Percentiles rank a stretch among this genome's conserved stretches.
These are phyloP conservation scores for Diaporthe aspalathi DNA, from an alignment of 2,329 filamentous ascomycete species.

Conservation along the genomic window DNA sequence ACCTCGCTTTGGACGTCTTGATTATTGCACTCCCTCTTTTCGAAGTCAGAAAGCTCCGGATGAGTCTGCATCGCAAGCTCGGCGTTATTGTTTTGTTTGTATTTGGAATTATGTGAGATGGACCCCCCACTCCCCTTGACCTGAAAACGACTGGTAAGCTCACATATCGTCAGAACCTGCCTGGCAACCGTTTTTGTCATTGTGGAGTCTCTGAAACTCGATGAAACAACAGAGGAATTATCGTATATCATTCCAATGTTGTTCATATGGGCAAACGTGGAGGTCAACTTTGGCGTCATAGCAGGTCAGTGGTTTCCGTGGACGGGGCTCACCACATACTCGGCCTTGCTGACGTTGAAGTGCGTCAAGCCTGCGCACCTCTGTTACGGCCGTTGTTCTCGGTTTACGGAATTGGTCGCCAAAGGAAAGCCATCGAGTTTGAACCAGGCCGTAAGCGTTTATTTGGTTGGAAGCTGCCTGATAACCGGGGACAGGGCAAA, in stretches of 20 bases:
- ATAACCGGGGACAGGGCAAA: not conserved
- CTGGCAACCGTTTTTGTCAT: constrained; percentile 7
- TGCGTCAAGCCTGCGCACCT: constrained; percentile 4
- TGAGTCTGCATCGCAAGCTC: not conserved
- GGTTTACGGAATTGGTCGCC: not conserved
- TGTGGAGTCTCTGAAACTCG: not conserved
- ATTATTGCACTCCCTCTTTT: constrained; percentile 7
- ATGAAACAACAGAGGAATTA: not conserved
- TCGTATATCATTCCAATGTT: not conserved
- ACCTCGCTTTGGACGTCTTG: constrained; percentile 5
- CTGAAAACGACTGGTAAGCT: not conserved
- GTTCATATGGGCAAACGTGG: constrained; percentile 19
- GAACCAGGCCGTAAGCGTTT: not conserved
- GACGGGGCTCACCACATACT: too few species aligned
- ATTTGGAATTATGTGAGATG: not conserved
- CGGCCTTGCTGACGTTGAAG: not conserved
- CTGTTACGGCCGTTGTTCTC: constrained; percentile 5
- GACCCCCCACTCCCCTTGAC: not conserved
- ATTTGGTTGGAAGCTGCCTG: not conserved
- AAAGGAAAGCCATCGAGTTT: not conserved
- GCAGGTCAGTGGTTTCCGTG: not conserved
- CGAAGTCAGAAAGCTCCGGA: constrained; percentile 1
- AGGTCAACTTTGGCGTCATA: constrained; percentile 20
- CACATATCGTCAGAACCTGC: not conserved
- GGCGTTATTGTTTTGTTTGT: constrained; percentile 14